Evolutionary conservation across 169 alveolate genomes (phyloP), one percentile per base, ranked within the genome.

Genomic region (Plasmodium berghei): DNA sequence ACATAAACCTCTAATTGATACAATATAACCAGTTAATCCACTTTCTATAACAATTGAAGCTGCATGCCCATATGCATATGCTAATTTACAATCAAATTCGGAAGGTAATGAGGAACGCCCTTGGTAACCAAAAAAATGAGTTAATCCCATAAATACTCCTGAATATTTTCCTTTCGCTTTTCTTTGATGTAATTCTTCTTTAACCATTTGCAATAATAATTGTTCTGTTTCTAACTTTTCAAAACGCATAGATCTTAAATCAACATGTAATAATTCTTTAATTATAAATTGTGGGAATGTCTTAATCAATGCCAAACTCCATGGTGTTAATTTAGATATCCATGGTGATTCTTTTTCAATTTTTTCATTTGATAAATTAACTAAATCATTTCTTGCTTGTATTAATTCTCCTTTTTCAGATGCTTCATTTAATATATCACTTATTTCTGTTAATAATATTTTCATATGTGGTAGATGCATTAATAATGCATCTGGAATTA

Each of bases 61-160:
- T 69, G 97, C 94, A 91, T 96, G 98, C 56, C 99, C 99, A 91
- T 96, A 96, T 26, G 99, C 96, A 83, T 95, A 97, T 6, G 98
- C 99, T 64, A 98, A 95, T 55, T 96, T 94, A 52, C 98, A 95
- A 91, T 98, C 99, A 85, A 98, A 98, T 42, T 94, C 96, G 1
- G 99, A 94, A 28, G 99, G 99, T 94, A 97, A 95, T n/a, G 99
- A 97, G 72, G 99, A 97, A 66, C 99, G 95, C 18, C 99, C 99
- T 91, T 98, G 98, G 95, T 98, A 98, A 12, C 99, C 99, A 91
- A 98, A 98, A 94, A 95, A 98, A 86, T 98, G 99, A 10, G 98
- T 95, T 58, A 98, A 98, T 28, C 99, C 98, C 87, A 97, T 96
- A 89, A 98, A 98, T 86, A 96, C 93, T 16, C 99, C 99, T 22